A percentile compares a stretch with the other conserved stretches of the same genome.
These are phyloP conservation scores for Diaporthe destruens DNA, from an alignment of 2,329 filamentous ascomycete species.

Conservation along the genomic window DNA sequence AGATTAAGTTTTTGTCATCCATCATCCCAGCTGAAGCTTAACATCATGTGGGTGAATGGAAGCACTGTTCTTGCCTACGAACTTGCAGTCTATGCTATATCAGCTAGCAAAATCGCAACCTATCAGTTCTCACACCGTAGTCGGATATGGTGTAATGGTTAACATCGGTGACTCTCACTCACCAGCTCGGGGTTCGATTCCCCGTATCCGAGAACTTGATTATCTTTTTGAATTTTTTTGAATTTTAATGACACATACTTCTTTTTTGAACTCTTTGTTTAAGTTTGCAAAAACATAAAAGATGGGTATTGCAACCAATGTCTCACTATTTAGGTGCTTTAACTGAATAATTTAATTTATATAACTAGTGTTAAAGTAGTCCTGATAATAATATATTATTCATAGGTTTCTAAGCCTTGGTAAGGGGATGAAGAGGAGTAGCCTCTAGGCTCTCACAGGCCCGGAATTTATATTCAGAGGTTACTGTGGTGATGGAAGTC, in stretches of 20 bases:
- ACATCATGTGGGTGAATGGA: neutral
- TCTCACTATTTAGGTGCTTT: neutral
- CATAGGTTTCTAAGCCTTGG: neutral
- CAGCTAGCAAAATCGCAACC: rapidly evolving
- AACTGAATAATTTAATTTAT: too few relatives aligned
- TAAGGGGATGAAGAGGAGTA: neutral
- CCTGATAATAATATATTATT: neutral
- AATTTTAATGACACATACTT: too few relatives aligned
- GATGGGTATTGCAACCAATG: too few relatives aligned
- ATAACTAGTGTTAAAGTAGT: neutral
- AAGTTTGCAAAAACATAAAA: neutral
- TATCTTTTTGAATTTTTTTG: neutral
- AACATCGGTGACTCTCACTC: slow-evolving; percentile 41
- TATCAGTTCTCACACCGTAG: slow-evolving; percentile 31
- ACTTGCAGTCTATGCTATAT: rapidly evolving
- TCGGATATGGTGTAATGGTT: slow-evolving; percentile 40
- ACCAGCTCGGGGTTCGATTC: slow-evolving; percentile 40
- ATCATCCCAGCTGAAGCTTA: neutral
- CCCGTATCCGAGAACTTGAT: slow-evolving; percentile 36
- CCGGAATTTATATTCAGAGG: neutral
- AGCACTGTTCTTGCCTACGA: neutral
- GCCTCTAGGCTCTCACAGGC: neutral
- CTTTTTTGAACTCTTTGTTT: neutral
- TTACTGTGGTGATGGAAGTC: neutral
- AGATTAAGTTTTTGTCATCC: neutral